Conservation (phyloP, 2,329 filamentous ascomycete species). For the Cladosporium colombiae region DNA sequence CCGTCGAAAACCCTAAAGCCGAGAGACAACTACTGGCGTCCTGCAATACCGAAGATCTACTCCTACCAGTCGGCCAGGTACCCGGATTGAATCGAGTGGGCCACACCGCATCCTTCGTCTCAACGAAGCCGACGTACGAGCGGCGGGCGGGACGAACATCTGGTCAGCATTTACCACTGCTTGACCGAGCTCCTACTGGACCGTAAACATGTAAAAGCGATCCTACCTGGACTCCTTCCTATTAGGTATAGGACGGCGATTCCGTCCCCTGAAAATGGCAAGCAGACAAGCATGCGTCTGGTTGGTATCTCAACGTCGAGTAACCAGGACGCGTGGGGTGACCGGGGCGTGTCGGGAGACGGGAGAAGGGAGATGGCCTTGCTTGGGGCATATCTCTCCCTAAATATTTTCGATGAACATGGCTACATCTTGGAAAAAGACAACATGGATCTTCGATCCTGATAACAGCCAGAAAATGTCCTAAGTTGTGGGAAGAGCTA, state of each 20-base stretch:
- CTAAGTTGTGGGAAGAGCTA: background rate
- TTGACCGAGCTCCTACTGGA: background rate
- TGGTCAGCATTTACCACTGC: background rate
- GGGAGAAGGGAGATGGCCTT: background rate
- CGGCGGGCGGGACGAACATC: background rate
- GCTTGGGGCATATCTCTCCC: background rate
- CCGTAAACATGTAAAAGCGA: background rate
- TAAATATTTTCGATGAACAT: background rate
- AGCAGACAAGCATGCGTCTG: background rate
- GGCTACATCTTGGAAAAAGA: background rate
- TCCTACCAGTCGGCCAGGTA: background rate
- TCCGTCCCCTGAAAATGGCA: background rate
- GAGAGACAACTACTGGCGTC: background rate
- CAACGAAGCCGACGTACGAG: background rate
- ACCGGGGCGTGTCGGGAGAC: background rate
- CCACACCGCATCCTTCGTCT: background rate
- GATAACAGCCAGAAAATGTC: background rate
- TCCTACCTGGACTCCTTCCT: background rate
- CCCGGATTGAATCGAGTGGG: background rate
- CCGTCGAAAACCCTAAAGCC: background rate
- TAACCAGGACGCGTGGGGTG: background rate
- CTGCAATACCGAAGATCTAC: background rate
- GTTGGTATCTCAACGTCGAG: background rate
- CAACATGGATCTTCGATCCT: background rate
- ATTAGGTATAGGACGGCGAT: background rate